A percentile compares a stretch with the other conserved stretches of the same genome.
Evolutionary conservation across 2,329 filamentous ascomycete species (phyloP).

Genomic region (Cryphonectria carpinicola): DNA sequence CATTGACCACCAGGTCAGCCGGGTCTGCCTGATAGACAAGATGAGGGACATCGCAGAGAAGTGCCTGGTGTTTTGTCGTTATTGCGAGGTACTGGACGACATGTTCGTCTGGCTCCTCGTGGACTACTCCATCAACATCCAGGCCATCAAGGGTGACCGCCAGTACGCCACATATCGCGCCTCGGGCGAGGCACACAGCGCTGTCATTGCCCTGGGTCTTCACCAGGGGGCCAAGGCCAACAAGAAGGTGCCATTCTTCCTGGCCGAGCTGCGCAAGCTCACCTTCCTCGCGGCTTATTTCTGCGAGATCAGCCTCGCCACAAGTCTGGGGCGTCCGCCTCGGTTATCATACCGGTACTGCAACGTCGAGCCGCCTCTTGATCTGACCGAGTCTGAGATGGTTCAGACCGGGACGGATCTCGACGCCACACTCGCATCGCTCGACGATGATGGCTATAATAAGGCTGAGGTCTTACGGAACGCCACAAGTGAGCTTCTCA

Average conservation of each 20-base stretch:
- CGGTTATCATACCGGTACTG: conserved; percentile 40
- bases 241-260: conserved; percentile 38
- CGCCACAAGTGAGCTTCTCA: conserved; percentile 23
- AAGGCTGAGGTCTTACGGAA: conserved; percentile 32
- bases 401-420: conserved; percentile 35
- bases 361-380: conserved; percentile 36
- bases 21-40: conserved; percentile 35
- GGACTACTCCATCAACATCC: conserved; percentile 34
- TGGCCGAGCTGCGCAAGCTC: conserved; percentile 37
- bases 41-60: conserved; percentile 37
- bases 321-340: conserved; percentile 40
- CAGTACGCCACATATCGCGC: conserved; percentile 38
- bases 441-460: conserved; percentile 39
- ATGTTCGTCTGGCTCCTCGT: conserved; percentile 39
- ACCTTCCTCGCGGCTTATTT: conserved; percentile 35
- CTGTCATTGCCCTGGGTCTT: conserved; percentile 39
- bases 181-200: conserved; percentile 36
- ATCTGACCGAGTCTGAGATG: conserved; percentile 37
- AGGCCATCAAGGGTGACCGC: conserved; percentile 36
- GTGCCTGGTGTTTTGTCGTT: conserved; percentile 39
- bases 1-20: conserved; percentile 35
- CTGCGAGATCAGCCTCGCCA: conserved; percentile 37
- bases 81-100: conserved; percentile 40
- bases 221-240: conserved; percentile 38
- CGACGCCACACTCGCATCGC: conserved; percentile 32